Evolutionary conservation across 2,329 filamentous ascomycete species (phyloP), one percentile per base, ranked within the genome.

Genomic region (Colletotrichum sublineola): DNA sequence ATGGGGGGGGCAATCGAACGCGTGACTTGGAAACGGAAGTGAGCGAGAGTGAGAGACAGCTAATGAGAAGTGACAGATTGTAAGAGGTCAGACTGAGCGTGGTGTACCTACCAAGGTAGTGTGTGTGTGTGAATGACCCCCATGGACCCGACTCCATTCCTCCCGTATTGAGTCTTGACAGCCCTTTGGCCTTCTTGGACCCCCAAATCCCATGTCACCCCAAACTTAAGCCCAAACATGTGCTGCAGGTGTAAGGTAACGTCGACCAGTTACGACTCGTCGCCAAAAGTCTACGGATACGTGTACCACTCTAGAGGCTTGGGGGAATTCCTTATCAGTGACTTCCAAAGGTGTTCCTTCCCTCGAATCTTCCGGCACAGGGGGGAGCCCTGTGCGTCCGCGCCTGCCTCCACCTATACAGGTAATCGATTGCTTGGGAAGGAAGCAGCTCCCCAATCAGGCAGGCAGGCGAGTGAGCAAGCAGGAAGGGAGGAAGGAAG

Each of bases 191-290:
- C 50, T 42, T 38, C 58, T 44, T 62, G 60, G 62, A 69, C 67
- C 67, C 67, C 67, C 67, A 67, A 70, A 71, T 57, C 38, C 63
- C 55, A 69, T 69, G 69, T 61, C 69, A 55, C 58, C 46, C 60
- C 52, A 69, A 72, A 69, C 65, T 72, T 63, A 68, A 63, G 68
- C 44, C 52, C 64, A 42, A 63, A 71, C 50, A 57, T 48, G 46
- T 24, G 46, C 46, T 48, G 56, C 62, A 29, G 62, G 50, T 64
- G 62, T 36, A 44, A 33, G 62, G 62, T 44, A 40, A 55, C 62
- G 48, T 40, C 42, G 50, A 24, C 50, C 48, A 36, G 20, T 56
- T 38, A 38, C 53, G 31, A 56, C 33, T 56, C 53, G 29, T 31
- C 24, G 18, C 31, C 53, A 5, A 38, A 38, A 56, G 61, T 53